A percentile compares a stretch with the other conserved stretches of the same genome.
phyloP scores from a whole-genome alignment of 106 monocot species.

The Dactylorhiza incarnata region DNA sequence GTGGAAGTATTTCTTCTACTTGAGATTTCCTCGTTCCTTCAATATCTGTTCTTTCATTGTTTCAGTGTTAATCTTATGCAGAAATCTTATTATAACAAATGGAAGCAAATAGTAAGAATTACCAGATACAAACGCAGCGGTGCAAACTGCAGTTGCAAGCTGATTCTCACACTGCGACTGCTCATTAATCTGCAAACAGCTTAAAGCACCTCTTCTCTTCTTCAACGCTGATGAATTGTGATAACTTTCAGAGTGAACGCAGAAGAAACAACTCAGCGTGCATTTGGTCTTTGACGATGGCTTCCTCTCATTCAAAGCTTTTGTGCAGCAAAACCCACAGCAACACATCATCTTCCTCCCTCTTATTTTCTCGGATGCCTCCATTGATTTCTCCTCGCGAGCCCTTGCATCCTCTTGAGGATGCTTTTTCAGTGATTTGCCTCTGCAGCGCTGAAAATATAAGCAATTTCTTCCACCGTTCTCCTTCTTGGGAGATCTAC shows the following conservation, averaged over 20 bases:
- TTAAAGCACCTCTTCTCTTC: not conserved
- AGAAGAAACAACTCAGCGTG: constrained; percentile 8
- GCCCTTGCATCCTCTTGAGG: not conserved
- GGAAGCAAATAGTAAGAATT: not conserved
- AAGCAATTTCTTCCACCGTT: not conserved
- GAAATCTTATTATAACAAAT: not conserved
- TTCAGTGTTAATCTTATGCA: not conserved
- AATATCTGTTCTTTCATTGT: constrained; percentile 13
- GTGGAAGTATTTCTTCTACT: constrained; percentile 20
- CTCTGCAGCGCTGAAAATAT: not conserved
- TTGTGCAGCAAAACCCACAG: constrained; percentile 3
- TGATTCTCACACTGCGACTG: constrained; percentile 6
- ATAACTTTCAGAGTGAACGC: not conserved
- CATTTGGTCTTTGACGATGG: not conserved
- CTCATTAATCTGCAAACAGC: constrained; percentile 7
- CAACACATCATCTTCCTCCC: not conserved
- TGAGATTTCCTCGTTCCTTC: constrained; percentile 9
- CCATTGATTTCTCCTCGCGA: not conserved
- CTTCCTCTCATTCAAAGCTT: constrained; percentile 1
- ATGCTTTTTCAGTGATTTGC: not conserved
- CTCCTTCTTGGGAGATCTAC: constrained; percentile 1
- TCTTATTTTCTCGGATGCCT: not conserved
- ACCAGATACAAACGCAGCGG: constrained; percentile 11
- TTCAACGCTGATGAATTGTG: not conserved
- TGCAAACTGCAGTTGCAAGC: not conserved